These are phyloP conservation scores for Carex arenaria DNA, from an alignment of 202 grass and related monocot genomes.

Conservation along the genomic window DNA sequence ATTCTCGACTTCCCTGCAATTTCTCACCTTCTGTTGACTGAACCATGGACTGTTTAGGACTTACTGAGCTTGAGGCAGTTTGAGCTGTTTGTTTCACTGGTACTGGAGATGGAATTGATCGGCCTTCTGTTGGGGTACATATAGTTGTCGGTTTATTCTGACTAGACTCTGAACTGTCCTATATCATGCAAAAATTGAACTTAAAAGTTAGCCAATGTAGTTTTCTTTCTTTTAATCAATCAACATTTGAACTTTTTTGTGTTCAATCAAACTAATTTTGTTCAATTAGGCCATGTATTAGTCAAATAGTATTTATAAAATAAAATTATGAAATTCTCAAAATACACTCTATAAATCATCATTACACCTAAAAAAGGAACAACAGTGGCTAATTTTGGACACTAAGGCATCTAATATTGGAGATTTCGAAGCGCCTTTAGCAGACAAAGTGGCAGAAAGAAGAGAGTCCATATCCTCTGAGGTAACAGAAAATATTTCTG, in stretches of 20 bases:
- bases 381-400: not conserved
- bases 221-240: not conserved
- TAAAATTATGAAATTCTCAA: not conserved
- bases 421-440: not conserved
- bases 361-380: not conserved
- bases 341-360: not conserved
- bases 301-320: not conserved
- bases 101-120: not conserved
- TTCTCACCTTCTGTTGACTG: slow-evolving; percentile 28
- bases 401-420: not conserved
- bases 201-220: not conserved
- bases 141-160: not conserved
- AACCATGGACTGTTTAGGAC: slow-evolving; percentile 14
- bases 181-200: not conserved
- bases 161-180: not conserved
- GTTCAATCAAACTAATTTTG: not conserved
- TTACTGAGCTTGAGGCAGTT: slow-evolving; percentile 9
- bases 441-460: not conserved
- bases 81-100: slow-evolving; percentile 17
- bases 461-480: not conserved
- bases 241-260: not conserved
- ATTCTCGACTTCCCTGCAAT: slow-evolving; percentile 30
- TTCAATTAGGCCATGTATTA: not conserved
- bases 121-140: not conserved
- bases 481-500: too few species aligned